phyloP scores from a whole-genome alignment of 148 eudicot species.

The Chenopodium berlandieri region DNA sequence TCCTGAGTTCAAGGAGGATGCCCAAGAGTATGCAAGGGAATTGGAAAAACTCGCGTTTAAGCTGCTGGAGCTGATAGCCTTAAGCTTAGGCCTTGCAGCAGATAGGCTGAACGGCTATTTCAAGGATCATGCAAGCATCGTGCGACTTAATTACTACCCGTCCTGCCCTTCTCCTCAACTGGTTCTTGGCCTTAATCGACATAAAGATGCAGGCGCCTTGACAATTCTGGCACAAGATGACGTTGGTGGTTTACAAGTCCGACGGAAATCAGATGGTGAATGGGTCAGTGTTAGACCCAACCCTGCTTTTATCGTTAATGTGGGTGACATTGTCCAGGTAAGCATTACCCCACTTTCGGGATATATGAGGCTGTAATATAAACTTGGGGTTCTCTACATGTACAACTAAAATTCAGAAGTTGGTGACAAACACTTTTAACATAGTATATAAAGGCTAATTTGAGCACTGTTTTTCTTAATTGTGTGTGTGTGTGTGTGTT shows the following conservation, averaged over 20 bases:
- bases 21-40: slow-evolving; percentile 23
- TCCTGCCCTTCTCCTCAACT: slow-evolving; percentile 44
- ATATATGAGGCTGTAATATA: too few relatives aligned
- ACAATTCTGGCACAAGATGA: slow-evolving; percentile 49
- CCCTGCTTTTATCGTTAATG: slow-evolving; percentile 44
- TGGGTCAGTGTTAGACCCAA: slow-evolving; percentile 45
- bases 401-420: too few relatives aligned
- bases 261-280: slow-evolving; percentile 43
- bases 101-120: slow-evolving; percentile 16
- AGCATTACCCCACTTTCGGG: too few relatives aligned
- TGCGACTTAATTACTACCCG: slow-evolving; percentile 45
- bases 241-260: slow-evolving; percentile 48
- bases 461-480: too few relatives aligned
- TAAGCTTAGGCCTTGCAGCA: slow-evolving; percentile 25
- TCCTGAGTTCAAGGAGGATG: slow-evolving; percentile 29
- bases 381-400: too few relatives aligned
- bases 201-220: slow-evolving; percentile 48
- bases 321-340: slow-evolving; percentile 42
- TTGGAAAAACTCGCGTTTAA: slow-evolving; percentile 27
- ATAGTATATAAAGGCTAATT: too few relatives aligned
- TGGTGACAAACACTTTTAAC: too few relatives aligned
- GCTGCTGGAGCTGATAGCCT: slow-evolving; percentile 26
- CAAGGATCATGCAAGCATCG: slow-evolving; percentile 31
- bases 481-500: not conserved
- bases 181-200: slow-evolving; percentile 43